Base-by-base conservation (phyloP, 1,284 basidiomycete genomes). In the Stygiomarasmius scandens region DNA sequence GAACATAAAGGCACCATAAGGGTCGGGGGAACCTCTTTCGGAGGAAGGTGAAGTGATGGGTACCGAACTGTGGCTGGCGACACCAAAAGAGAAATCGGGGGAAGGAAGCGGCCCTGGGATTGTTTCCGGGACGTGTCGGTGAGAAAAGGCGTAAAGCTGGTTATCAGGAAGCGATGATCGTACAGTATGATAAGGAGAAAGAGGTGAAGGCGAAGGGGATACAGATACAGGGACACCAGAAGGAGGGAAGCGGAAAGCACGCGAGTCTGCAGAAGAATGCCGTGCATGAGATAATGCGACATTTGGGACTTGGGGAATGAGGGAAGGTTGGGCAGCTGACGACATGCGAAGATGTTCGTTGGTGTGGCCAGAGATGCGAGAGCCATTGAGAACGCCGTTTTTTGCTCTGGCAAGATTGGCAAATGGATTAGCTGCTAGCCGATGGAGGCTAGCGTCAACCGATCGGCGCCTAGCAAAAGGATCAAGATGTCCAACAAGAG, bases 81-180 rank as follows among this genome's bases (percentile, higher is more conserved):
- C 75, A 59, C 88, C 88, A 64, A 90, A 90, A 44, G 84, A 84
- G 74, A 84, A 90, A 64, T 79, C 80, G 27, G 85, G 83, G 8
- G 79, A 77, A 4, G 88, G 89, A n/a, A 90, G 76, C 5, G 89
- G 88, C 0, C 88, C 89, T 5, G 86, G 84, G 49, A 86, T 79
- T 10, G 84, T 84, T 2, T 84, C 78, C 0, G 77, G 67, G 25
- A 85, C 67, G 4, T 74, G 66, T 32, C 87, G 82, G 27, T 79
- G 68, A 14, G 82, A 77, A 56, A 82, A 69, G 9, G 80, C 73
- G 64, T 80, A 86, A 16, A 79, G 67, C 19, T 74, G 74, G 53
- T 79, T 77, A 58, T 83, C 81, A 46, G 82, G 81, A 25, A 80
- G 66, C 23, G 77, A 78, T 11, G 73, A 73, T 43, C 78, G 72